Evolutionary conservation across 768 basidiomycete genomes (phyloP).

Genomic region (Piloderma croceum): DNA sequence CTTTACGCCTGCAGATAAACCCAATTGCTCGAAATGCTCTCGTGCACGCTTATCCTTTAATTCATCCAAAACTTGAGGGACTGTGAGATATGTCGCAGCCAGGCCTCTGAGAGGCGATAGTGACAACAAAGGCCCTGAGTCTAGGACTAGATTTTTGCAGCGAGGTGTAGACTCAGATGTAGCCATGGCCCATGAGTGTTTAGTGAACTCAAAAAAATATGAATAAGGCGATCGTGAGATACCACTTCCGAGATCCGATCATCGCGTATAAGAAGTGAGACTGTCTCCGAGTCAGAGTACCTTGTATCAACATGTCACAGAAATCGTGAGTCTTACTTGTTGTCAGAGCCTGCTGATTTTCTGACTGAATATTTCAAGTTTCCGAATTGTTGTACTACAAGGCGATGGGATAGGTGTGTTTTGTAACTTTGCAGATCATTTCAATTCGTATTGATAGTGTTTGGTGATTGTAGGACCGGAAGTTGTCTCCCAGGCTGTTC

Average conservation of each 20-base stretch:
- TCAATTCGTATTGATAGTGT: neutral
- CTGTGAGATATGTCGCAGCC: slow-evolving; percentile 79
- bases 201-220: too few relatives aligned
- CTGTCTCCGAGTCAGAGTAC: too few relatives aligned
- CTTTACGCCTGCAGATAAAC: slow-evolving; percentile 68
- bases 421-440: neutral
- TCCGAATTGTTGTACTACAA: slow-evolving; percentile 83
- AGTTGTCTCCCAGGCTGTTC: slow-evolving; percentile 79
- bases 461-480: slow-evolving; percentile 74
- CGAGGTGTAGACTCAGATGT: slow-evolving; percentile 33
- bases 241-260: neutral
- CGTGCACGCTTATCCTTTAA: slow-evolving; percentile 83
- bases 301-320: slow-evolving; percentile 32
- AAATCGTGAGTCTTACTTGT: slow-evolving; percentile 37
- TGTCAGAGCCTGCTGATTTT: too few relatives aligned
- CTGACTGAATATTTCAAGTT: slow-evolving; percentile 40
- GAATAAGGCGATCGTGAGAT: neutral
- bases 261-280: neutral
- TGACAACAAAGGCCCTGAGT: slow-evolving; percentile 89
- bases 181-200: neutral
- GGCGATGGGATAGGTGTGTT: slow-evolving; percentile 94
- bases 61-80: slow-evolving; percentile 86
- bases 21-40: slow-evolving; percentile 79
- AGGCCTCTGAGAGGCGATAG: slow-evolving; percentile 86
- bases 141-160: slow-evolving; percentile 81